Evolutionary conservation across 805 yeast genomes (phyloP).

Genomic region (Tetrapisispora namnaoensis): DNA sequence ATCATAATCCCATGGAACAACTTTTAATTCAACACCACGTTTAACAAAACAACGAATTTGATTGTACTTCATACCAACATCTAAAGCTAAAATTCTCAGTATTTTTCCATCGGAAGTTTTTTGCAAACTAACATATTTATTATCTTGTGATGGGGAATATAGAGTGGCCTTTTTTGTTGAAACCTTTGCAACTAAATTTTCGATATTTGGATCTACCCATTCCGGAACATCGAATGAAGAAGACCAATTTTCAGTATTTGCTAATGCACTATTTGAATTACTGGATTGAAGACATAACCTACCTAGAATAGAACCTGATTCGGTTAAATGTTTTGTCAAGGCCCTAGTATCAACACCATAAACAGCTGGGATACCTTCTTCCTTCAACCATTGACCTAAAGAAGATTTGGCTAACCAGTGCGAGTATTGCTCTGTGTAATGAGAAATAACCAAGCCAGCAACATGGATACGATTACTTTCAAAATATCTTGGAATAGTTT

Average conservation of each 20-base stretch:
- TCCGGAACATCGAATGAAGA: conserved; percentile 63
- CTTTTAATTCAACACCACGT: conserved; percentile 92
- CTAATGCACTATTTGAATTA: conserved; percentile 25
- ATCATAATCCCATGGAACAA: conserved; percentile 94
- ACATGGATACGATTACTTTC: conserved; percentile 89
- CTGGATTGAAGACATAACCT: conserved; percentile 59
- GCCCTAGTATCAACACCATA: conserved; percentile 97
- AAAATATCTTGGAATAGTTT: conserved; percentile 78
- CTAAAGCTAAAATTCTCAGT: conserved; percentile 79
- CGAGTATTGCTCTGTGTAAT: conserved; percentile 91
- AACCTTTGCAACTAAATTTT: conserved; percentile 87
- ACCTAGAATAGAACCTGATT: conserved; percentile 87
- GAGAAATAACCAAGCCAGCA: conserved; percentile 94
- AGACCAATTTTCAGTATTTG: conserved; percentile 42
- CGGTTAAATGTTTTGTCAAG: conserved; percentile 86
- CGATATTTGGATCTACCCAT: conserved; percentile 87
- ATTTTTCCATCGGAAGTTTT: conserved; percentile 66
- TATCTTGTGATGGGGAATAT: conserved; percentile 57
- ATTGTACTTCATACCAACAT: conserved; percentile 96
- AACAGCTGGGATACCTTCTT: conserved; percentile 87
- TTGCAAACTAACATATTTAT: conserved; percentile 31
- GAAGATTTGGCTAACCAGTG: conserved; percentile 91
- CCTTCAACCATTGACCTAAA: conserved; percentile 86
- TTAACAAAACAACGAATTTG: conserved; percentile 94
- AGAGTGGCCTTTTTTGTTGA: conserved; percentile 67